phyloP scores from a whole-genome alignment of 352 stramenopile species.

The Phytophthora hibernalis region DNA sequence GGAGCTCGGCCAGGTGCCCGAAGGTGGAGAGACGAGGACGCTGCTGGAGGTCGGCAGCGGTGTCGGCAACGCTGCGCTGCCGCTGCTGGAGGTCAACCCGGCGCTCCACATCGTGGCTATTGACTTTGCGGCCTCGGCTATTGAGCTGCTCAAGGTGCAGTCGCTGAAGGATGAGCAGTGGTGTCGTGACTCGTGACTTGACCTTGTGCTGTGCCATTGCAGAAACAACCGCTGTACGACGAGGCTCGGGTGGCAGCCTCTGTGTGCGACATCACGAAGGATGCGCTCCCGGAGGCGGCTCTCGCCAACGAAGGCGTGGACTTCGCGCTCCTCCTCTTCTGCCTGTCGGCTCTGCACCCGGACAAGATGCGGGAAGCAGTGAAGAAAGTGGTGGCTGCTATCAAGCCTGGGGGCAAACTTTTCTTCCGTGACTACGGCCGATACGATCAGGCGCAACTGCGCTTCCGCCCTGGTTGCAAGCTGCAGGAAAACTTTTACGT shows the following conservation, averaged over 20 bases:
- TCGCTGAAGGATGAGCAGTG: background rate
- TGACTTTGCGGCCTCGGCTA: constrained; percentile 93
- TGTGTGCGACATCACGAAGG: constrained; percentile 88
- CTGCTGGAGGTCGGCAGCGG: constrained; percentile 96
- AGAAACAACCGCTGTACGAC: constrained; percentile 89
- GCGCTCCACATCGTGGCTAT: constrained; percentile 90
- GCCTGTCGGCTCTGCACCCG: constrained; percentile 92
- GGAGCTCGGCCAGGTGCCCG: constrained; percentile 71
- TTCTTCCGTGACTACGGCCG: constrained; percentile 97
- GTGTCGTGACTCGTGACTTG: background rate
- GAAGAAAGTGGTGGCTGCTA: constrained; percentile 84
- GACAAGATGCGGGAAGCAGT: constrained; percentile 89
- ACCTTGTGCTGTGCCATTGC: background rate
- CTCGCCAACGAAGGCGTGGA: constrained; percentile 75
- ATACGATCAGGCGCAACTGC: constrained; percentile 96
- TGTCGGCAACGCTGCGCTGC: constrained; percentile 95
- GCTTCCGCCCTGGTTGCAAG: constrained; percentile 88
- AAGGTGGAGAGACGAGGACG: constrained; percentile 55
- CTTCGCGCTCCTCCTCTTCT: constrained; percentile 88
- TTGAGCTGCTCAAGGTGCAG: constrained; percentile 90
- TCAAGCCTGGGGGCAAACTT: constrained; percentile 81
- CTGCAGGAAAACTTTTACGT: constrained; percentile 96
- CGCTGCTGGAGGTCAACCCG: constrained; percentile 93
- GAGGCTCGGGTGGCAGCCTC: constrained; percentile 67
- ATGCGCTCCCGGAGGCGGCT: constrained; percentile 62